These are phyloP conservation scores for Leccinum fibrillosum DNA, from an alignment of 768 basidiomycete genomes.

Conservation along the genomic window DNA sequence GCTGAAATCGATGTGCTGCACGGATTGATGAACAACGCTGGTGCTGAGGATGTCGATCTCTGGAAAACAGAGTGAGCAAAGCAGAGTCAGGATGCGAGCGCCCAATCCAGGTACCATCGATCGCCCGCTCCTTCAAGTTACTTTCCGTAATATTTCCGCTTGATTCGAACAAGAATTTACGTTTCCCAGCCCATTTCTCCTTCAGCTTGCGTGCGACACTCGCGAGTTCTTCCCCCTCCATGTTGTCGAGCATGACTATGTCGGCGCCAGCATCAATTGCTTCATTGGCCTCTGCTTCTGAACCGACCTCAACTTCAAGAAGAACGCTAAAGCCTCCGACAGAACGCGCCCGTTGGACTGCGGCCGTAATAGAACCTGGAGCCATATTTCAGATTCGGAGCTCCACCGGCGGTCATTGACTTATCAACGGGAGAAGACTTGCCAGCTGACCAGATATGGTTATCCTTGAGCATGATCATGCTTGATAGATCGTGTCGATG, in stretches of 20 bases:
- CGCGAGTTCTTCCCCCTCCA: constrained; percentile 72
- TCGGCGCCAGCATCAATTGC: constrained; percentile 97
- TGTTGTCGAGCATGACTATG: constrained; percentile 94
- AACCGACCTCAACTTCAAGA: constrained; percentile 90
- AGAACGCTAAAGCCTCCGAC: constrained; percentile 91
- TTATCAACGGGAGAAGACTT: constrained; percentile 14
- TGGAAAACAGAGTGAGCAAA: constrained; percentile 31
- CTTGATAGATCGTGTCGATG: constrained; percentile 96
- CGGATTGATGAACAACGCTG: constrained; percentile 86
- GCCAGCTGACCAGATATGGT: constrained; percentile 98
- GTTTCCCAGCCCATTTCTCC: constrained; percentile 74
- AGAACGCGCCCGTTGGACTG: constrained; percentile 78
- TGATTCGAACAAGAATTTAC: constrained; percentile 88
- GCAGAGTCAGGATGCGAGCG: background rate
- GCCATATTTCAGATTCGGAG: constrained; percentile 3
- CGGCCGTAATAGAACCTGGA: constrained; percentile 84
- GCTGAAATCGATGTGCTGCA: constrained; percentile 94
- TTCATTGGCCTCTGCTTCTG: constrained; percentile 89
- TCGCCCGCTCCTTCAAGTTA: constrained; percentile 76
- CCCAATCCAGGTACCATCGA: constrained; percentile 58
- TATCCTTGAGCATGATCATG: constrained; percentile 99
- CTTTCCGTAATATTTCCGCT: constrained; percentile 93
- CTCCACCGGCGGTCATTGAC: background rate
- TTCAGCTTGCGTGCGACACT: constrained; percentile 67
- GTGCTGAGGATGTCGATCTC: constrained; percentile 96